Conservation (phyloP, 805 yeast species). For the Candida ipomoeae region DNA sequence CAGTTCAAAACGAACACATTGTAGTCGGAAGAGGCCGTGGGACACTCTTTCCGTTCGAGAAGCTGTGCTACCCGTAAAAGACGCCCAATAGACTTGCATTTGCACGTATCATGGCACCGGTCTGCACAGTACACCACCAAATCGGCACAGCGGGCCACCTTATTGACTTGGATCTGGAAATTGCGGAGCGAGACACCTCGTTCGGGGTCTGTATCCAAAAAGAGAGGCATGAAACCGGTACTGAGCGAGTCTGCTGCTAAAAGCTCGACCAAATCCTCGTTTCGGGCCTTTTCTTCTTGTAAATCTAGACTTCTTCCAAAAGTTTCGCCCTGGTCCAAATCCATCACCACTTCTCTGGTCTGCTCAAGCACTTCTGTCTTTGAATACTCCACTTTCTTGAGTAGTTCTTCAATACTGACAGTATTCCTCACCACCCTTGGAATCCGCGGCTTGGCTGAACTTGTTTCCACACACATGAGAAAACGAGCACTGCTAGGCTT, state of each 20-base stretch:
- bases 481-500: constrained; percentile 33
- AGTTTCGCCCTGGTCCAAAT: neutral
- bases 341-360: constrained; percentile 3
- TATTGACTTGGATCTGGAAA: constrained; percentile 83
- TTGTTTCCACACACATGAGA: constrained; percentile 32
- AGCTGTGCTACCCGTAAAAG: constrained; percentile 37
- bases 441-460: neutral
- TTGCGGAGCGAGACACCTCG: constrained; percentile 75
- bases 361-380: constrained; percentile 23
- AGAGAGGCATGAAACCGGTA: constrained; percentile 46
- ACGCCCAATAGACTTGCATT: constrained; percentile 24
- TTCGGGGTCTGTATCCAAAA: constrained; percentile 61
- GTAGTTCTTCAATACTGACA: constrained; percentile 50
- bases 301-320: neutral
- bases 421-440: constrained; percentile 46
- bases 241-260: constrained; percentile 41
- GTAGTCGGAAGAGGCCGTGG: constrained; percentile 7
- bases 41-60: constrained; percentile 12
- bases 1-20: constrained; percentile 21
- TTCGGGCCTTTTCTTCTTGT: neutral
- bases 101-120: constrained; percentile 1
- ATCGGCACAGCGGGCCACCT: constrained; percentile 69
- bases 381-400: constrained; percentile 46
- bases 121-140: constrained; percentile 56
- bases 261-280: constrained; percentile 18